phyloP scores from a whole-genome alignment of 2,329 filamentous ascomycete genomes.

The Ascochyta clinopodiicola region DNA sequence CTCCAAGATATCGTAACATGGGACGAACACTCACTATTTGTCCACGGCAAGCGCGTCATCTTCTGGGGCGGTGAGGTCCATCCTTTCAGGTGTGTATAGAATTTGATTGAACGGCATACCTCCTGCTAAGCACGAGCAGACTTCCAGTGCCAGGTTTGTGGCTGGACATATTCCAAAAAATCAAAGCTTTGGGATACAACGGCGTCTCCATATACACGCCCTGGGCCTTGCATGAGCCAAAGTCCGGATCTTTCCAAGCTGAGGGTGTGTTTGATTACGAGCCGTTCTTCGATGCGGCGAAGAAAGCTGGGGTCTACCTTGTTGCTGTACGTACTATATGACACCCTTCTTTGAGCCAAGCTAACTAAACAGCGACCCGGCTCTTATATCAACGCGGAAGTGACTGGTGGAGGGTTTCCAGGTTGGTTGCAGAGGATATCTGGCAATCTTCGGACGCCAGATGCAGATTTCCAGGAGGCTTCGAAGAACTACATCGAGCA shows the following conservation, averaged over 20 bases:
- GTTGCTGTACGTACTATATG: constrained; percentile 58
- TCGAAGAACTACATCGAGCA: constrained; percentile 63
- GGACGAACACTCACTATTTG: constrained; percentile 73
- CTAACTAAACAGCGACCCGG: constrained; percentile 54
- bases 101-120: not conserved
- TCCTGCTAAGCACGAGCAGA: constrained; percentile 33
- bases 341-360: not conserved
- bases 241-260: constrained; percentile 69
- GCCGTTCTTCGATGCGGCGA: constrained; percentile 76
- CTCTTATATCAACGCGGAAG: constrained; percentile 79
- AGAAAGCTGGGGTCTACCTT: constrained; percentile 74
- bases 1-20: constrained; percentile 69
- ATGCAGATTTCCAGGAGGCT: constrained; percentile 66
- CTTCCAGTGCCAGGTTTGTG: constrained; percentile 67
- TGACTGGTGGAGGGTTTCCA: constrained; percentile 75
- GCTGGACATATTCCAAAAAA: constrained; percentile 79
- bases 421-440: constrained; percentile 75
- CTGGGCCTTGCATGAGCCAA: constrained; percentile 77
- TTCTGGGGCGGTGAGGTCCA: constrained; percentile 77
- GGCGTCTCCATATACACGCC: constrained; percentile 77
- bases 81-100: constrained; percentile 58
- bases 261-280: constrained; percentile 75
- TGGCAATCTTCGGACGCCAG: constrained; percentile 67
- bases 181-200: constrained; percentile 79
- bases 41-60: constrained; percentile 71